Percentiles rank a stretch among this genome's conserved stretches.
Conservation (phyloP, 129 eudicot genomes). For the Kitagawia praeruptora region DNA sequence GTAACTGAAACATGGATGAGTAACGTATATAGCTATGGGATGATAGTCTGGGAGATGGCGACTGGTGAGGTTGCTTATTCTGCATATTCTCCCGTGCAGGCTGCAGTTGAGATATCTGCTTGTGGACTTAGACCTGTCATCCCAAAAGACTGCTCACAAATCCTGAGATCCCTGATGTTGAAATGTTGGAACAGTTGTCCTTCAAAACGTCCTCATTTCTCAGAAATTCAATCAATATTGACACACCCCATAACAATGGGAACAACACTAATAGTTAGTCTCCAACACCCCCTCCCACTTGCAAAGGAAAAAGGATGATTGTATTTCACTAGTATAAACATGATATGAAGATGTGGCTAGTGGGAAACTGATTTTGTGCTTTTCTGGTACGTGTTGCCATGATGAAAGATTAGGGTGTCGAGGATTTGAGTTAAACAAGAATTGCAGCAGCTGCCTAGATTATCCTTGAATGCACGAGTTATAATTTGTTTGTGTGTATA, state of each 20-base stretch:
- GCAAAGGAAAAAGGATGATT: neutral
- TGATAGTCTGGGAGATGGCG: constrained; percentile 96
- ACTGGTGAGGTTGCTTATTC: constrained; percentile 87
- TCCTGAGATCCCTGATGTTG: constrained; percentile 53
- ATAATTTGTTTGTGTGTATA: too few species aligned
- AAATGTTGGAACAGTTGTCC: constrained; percentile 90
- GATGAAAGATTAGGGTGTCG: constrained; percentile 8
- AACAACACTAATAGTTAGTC: constrained; percentile 6
- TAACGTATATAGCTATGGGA: constrained; percentile 86
- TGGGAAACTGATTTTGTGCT: constrained; percentile 17
- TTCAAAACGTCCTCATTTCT: constrained; percentile 75
- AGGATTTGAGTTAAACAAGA: too few species aligned
- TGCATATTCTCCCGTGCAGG: constrained; percentile 93
- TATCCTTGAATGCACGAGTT: too few species aligned
- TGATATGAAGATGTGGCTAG: constrained; percentile 8
- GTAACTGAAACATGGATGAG: constrained; percentile 99
- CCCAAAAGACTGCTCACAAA: constrained; percentile 82
- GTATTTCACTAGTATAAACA: neutral
- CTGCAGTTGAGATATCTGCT: constrained; percentile 97
- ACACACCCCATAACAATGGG: constrained; percentile 28
- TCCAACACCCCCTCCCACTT: neutral
- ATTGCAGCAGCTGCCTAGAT: too few species aligned
- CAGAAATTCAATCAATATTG: constrained; percentile 52
- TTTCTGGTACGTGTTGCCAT: constrained; percentile 4
- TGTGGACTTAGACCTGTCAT: constrained; percentile 98